These are phyloP conservation scores for Myrica gale DNA, from an alignment of 306 rosid species.

Conservation along the genomic window DNA sequence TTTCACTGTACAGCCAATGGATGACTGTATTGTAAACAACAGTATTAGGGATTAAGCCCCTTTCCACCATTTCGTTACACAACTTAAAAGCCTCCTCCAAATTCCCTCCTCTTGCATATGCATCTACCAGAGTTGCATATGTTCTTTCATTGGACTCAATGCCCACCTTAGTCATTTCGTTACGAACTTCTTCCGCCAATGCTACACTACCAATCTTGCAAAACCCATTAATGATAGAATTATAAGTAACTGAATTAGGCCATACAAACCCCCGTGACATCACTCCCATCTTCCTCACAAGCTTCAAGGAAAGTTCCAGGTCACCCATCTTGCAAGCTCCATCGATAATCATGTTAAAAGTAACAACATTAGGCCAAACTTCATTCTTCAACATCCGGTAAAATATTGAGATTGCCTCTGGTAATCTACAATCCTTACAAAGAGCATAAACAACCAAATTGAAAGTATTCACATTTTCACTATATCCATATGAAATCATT, in stretches of 20 bases:
- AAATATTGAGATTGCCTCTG: slow-evolving; percentile 43
- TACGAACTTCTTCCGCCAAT: slow-evolving; percentile 39
- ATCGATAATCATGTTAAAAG: slow-evolving; percentile 58
- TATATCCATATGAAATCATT: slow-evolving; percentile 49
- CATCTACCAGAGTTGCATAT: slow-evolving; percentile 54
- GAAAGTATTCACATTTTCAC: slow-evolving; percentile 48
- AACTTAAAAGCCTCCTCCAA: slow-evolving; percentile 51
- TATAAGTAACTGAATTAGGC: slow-evolving; percentile 51
- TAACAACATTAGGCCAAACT: slow-evolving; percentile 47
- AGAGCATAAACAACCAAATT: slow-evolving; percentile 55
- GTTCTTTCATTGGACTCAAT: slow-evolving; percentile 40
- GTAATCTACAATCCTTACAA: slow-evolving; percentile 45
- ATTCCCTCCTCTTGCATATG: slow-evolving; percentile 46
- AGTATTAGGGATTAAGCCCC: slow-evolving; percentile 47
- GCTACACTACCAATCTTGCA: slow-evolving; percentile 44
- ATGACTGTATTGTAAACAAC: slow-evolving; percentile 52
- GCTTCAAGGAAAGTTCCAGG: slow-evolving; percentile 51
- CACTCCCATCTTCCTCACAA: slow-evolving; percentile 34
- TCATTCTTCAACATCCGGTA: slow-evolving; percentile 51
- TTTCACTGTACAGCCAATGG: slow-evolving; percentile 50
- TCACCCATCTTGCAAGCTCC: slow-evolving; percentile 47
- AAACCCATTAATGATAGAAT: slow-evolving; percentile 51
- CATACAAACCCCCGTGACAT: slow-evolving; percentile 36
- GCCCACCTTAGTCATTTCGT: slow-evolving; percentile 44
- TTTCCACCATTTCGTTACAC: slow-evolving; percentile 53